A percentile compares a stretch with the other conserved stretches of the same genome.
These are phyloP conservation scores for Trichophyton schoenleinii DNA, from an alignment of 2,329 filamentous ascomycete species.

Conservation along the genomic window DNA sequence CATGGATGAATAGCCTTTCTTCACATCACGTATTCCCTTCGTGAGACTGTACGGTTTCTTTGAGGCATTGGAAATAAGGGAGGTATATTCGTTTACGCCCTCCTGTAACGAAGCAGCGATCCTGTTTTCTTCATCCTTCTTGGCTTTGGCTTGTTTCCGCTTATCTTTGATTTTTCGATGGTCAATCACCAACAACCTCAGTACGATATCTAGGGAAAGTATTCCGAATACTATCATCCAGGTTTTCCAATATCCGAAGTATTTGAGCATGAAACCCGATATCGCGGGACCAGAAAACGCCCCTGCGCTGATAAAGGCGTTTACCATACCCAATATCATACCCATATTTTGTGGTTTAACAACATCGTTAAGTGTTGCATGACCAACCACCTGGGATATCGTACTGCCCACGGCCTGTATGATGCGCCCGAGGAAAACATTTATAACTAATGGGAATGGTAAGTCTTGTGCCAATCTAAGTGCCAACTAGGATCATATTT, in stretches of 20 bases:
- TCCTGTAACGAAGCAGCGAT: neutral
- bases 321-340: neutral
- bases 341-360: neutral
- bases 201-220: neutral
- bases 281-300: neutral
- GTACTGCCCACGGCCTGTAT: neutral
- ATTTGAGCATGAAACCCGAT: neutral
- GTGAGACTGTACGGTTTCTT: neutral
- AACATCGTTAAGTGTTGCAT: neutral
- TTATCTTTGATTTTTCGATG: neutral
- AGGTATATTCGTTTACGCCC: neutral
- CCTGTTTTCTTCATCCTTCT: neutral
- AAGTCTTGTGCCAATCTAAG: neutral
- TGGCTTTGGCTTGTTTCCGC: neutral
- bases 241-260: neutral
- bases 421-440: neutral
- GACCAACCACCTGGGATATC: neutral
- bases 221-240: neutral
- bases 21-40: neutral
- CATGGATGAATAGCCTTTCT: neutral
- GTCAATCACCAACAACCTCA: neutral
- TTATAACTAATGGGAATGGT: neutral
- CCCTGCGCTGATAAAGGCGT: neutral
- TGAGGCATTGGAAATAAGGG: neutral
- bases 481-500: neutral